Evolutionary conservation across 257 asterid genomes (phyloP).

Genomic region (Solanum dulcamara): DNA sequence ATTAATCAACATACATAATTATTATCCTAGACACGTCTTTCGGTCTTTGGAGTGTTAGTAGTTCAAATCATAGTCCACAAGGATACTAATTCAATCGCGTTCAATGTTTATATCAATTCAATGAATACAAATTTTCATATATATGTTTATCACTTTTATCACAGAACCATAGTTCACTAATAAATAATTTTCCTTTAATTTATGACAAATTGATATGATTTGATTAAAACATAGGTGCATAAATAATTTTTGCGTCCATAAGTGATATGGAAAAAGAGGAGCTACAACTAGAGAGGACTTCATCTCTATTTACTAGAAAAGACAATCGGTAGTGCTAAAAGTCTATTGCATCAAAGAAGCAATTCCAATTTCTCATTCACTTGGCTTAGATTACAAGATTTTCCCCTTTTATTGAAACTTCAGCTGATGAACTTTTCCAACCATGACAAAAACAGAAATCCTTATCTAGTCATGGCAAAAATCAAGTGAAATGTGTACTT

Average conservation of each 20-base stretch:
- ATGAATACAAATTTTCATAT: background rate
- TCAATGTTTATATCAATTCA: background rate
- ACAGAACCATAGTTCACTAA: background rate
- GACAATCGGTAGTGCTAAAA: background rate
- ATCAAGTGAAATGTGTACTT: background rate
- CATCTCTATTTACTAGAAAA: background rate
- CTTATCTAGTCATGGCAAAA: constrained; percentile 16
- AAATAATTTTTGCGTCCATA: background rate
- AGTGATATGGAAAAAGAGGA: background rate
- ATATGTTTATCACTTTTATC: background rate
- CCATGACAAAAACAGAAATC: constrained; percentile 3
- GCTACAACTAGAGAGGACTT: background rate
- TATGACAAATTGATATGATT: background rate
- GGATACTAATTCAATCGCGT: background rate
- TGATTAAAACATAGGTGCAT: background rate
- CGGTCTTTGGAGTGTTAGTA: background rate
- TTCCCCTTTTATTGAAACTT: background rate
- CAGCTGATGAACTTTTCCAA: background rate
- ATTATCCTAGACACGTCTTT: background rate
- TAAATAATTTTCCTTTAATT: background rate
- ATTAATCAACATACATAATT: background rate
- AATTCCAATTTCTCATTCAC: background rate
- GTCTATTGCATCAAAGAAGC: background rate
- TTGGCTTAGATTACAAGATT: background rate
- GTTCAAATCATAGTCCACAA: background rate